These are phyloP conservation scores for Speleostelium caveatum DNA, from an alignment of 78 protist species.

Conservation along the genomic window DNA sequence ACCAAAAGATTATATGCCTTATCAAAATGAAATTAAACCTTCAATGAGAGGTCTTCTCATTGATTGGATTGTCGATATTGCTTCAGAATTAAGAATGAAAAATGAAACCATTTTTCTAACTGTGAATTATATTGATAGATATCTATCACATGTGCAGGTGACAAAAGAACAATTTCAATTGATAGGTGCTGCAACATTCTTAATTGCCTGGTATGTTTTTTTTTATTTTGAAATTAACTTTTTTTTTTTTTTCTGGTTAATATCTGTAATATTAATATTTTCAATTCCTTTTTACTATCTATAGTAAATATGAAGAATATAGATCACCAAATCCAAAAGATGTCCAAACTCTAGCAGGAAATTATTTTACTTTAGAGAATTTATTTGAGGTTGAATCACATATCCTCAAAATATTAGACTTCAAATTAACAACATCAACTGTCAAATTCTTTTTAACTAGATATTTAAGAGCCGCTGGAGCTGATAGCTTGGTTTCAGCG, in stretches of 20 bases:
- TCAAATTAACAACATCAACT: slow-evolving; percentile 45
- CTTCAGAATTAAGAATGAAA: slow-evolving; percentile 55
- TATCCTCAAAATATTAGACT: slow-evolving; percentile 47
- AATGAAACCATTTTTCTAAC: slow-evolving; percentile 93
- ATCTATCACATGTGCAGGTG: slow-evolving; percentile 79
- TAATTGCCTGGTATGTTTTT: slow-evolving; percentile 79
- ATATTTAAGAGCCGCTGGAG: slow-evolving; percentile 36
- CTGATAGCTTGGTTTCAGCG: slow-evolving; percentile 10
- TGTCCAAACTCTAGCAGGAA: slow-evolving; percentile 82
- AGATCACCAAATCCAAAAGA: slow-evolving; percentile 75
- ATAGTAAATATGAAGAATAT: slow-evolving; percentile 84
- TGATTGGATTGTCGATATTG: slow-evolving; percentile 95
- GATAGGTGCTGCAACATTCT: slow-evolving; percentile 86
- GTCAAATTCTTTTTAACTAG: slow-evolving; percentile 54
- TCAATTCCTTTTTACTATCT: not conserved
- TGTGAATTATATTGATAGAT: slow-evolving; percentile 94
- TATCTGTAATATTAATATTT: not conserved
- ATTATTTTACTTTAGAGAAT: slow-evolving; percentile 71
- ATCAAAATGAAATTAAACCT: slow-evolving; percentile 82
- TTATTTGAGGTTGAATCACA: slow-evolving; percentile 53
- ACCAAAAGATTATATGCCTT: slow-evolving; percentile 58
- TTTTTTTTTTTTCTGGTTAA: not conserved
- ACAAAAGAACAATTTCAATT: slow-evolving; percentile 89
- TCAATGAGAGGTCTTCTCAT: slow-evolving; percentile 89
- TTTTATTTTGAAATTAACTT: no score